Evolutionary conservation across 2,329 filamentous ascomycete species (phyloP), one percentile per base, ranked within the genome.

Genomic region (Madurella mycetomatis): DNA sequence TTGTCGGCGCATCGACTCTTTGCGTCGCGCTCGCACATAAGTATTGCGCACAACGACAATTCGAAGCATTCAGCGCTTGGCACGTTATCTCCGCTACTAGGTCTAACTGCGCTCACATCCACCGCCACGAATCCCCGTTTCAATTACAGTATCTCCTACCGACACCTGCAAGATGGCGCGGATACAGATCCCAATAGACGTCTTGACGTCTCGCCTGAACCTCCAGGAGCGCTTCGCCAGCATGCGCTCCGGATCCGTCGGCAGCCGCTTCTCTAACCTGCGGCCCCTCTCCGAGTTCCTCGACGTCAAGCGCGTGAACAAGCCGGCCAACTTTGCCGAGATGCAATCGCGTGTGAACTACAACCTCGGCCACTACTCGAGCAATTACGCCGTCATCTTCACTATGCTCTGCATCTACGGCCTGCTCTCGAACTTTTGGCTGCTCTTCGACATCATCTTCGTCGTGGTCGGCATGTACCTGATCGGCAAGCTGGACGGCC

Each of bases 341-440:
- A 69, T 78, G 47, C 77, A 80, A 65, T 66, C 64, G 55, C 64
- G 64, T 50, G 59, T 79, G 70, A 60, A 71, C 68, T 66, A 96
- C 85, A 99, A 99, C 74, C 77, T 99, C 62, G 85, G 88, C 71
- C 88, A 97, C 78, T 99, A 95, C 80, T 95, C 91, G 59, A 96
- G 90, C 86, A 99, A 99, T 79, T 99, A 99, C 82, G 87, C 88
- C 64, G 87, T 88, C 60, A 83, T 97, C 65, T 96, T 97, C 70
- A 79, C 88, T 66, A 95, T 99, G 86, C 86, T 99, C 68, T 90
- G 88, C 78, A 87, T 99, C 75, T 99, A 99, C 80, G 89, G 89
- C 67, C 76, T 99, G 67, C 81, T 99, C 67, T 94, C 90, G 65
- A 97, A 96, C 76, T 79, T 84, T 67, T 74, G 85, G 44, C 81